Evolutionary conservation across 225 moss, liverwort and hornwort species (phyloP).

Genomic region (Polytrichum commune): DNA sequence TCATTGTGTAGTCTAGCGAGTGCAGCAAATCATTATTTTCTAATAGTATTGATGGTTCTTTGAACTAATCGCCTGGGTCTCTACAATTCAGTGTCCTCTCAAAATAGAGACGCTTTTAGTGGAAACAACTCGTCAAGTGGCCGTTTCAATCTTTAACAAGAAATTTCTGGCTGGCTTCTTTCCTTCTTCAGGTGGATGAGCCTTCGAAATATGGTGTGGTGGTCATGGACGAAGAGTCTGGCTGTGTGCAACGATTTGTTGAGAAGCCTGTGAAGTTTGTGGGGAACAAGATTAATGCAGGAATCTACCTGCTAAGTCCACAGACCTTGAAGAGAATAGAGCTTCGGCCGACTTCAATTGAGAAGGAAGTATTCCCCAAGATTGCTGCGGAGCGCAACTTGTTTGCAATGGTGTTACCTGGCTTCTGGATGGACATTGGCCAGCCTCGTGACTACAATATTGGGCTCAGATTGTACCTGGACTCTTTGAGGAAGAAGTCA

Average conservation of each 20-base stretch:
- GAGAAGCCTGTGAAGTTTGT: slow-evolving; percentile 84
- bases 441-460: slow-evolving; percentile 64
- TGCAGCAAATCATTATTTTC: no score
- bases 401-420: slow-evolving; percentile 89
- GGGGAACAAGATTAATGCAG: slow-evolving; percentile 95
- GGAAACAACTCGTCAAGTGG: neutral
- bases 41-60: neutral
- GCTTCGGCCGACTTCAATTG: slow-evolving; percentile 86
- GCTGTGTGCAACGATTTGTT: slow-evolving; percentile 74
- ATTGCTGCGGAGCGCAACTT: slow-evolving; percentile 65
- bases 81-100: neutral
- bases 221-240: slow-evolving; percentile 72
- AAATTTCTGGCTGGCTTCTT: neutral
- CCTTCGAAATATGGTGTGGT: slow-evolving; percentile 97
- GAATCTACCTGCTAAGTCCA: slow-evolving; percentile 78
- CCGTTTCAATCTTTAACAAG: no score
- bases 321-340: slow-evolving; percentile 60
- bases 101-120: neutral
- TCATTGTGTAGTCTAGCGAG: neutral
- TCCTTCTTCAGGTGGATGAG: slow-evolving; percentile 68
- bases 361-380: slow-evolving; percentile 90
- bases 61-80: neutral
- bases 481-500: slow-evolving; percentile 35
- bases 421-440: slow-evolving; percentile 98
- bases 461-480: slow-evolving; percentile 55